Base-by-base conservation (phyloP, 2,329 filamentous ascomycete genomes). In the Fusarium solani-melongenae region DNA sequence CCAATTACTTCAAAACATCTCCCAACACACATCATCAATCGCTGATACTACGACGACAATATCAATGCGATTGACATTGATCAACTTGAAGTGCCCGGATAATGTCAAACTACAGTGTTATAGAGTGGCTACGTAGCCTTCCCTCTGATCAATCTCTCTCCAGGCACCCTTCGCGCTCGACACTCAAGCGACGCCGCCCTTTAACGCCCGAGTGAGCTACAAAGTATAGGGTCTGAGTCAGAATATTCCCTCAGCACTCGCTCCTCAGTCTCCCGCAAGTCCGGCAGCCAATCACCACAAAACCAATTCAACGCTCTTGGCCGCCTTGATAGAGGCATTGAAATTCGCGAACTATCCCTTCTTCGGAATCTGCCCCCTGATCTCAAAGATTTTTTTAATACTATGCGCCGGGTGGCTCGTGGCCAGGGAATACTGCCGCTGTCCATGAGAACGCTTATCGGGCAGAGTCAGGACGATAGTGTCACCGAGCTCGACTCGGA, bases 221-320 rank as follows among this genome's bases (percentile, higher is more conserved):
- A 39, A 10, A 39, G n/a, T 39, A 6, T 39, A 39, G 38, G 38
- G n/a, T n/a, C 60, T 9, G 60, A 56, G 20, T 55, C 60, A 9
- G n/a, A 62, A 49, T 61, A 59, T 22, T 59, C 56, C 12, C 34
- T 59, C 36, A 39, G 22, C 33, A 39, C 56, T 59, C 22, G 20
- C 11, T 38, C 59, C 27, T 63, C 59, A 20, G 53, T 33, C 29
- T 58, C 46, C 17, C 38, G 59, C 36, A 39, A 58, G 33, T 63
- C 64, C 20, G 55, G 59, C 2, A 41, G 59, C 33, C 51, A 51
- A 20, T 64, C 65, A 24, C 55, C 66, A 7, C 60, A 61, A 10
- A 38, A 64, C 12, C 36, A 60, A 15, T 20, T 61, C 14, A 53
- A 34, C 20, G 61, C 36, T 27, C 55, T 64, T 39, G 53, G 11